These are phyloP conservation scores for Puccinia triticina DNA, from an alignment of 1,284 basidiomycete genomes.

Conservation along the genomic window DNA sequence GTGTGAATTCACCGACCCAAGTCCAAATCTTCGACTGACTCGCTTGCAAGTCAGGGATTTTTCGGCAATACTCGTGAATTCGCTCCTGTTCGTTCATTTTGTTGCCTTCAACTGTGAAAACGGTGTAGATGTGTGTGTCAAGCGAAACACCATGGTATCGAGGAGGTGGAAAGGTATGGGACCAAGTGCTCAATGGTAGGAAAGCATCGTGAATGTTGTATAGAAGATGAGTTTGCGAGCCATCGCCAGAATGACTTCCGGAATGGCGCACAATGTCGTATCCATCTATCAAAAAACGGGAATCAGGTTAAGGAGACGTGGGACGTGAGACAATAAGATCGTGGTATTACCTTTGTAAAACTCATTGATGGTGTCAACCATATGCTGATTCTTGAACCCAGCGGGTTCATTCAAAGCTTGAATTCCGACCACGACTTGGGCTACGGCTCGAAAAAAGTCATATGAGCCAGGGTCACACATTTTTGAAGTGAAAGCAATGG, in stretches of 20 bases:
- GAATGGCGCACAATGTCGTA: constrained; percentile 36
- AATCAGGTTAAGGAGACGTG: constrained; percentile 62
- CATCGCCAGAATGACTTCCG: background rate
- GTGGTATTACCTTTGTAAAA: constrained; percentile 64
- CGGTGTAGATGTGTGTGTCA: constrained; percentile 62
- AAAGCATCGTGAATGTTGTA: constrained; percentile 80
- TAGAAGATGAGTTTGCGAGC: constrained; percentile 28
- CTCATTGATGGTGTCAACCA: constrained; percentile 67
- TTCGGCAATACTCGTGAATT: constrained; percentile 25
- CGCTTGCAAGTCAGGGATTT: background rate
- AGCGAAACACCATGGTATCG: constrained; percentile 71
- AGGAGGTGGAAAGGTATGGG: constrained; percentile 69
- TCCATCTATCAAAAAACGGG: constrained; percentile 2
- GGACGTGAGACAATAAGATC: constrained; percentile 30
- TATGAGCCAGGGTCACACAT: too few relatives aligned
- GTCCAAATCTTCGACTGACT: constrained; percentile 33
- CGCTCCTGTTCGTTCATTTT: constrained; percentile 5
- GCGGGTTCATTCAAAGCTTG: constrained; percentile 70
- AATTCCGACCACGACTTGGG: constrained; percentile 13
- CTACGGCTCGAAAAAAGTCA: background rate
- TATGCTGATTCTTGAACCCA: constrained; percentile 66
- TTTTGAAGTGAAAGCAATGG: background rate
- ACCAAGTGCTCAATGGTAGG: constrained; percentile 75
- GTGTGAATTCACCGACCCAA: constrained; percentile 42
- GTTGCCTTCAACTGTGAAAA: constrained; percentile 38